Evolutionary conservation across 2,329 filamentous ascomycete genomes (phyloP), one percentile per base, ranked within the genome.

Genomic region (Catunica adiposa): DNA sequence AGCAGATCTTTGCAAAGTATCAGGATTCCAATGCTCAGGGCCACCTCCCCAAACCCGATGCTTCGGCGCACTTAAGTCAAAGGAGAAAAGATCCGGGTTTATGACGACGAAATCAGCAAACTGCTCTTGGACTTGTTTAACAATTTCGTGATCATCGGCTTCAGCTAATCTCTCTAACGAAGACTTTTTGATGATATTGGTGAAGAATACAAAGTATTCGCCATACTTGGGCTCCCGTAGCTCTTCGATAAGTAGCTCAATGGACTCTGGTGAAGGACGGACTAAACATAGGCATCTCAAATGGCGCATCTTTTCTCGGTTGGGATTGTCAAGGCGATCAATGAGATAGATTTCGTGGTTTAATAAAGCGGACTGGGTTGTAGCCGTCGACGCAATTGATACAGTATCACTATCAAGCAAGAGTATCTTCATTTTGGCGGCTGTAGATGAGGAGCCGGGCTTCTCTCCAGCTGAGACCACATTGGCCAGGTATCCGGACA

Each of bases 261-360:
- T 89, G 3, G 90, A 94, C 62, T 94, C 88, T 11, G 90, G 78
- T 0, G 90, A 95, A 6, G 92, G 92, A 42, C 94, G 83, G 51
- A 98, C 79, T 62, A 98, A 90, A 66, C 89, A 96, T 26, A 97
- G 72, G 67, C 92, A 98, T 54, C 89, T 82, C 54, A 98, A 76
- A 72, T 98, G 92, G 60, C 92, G 84, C 92, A 98, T 97, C 75
- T 94, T 96, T 71, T 98, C 94, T 51, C 92, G 80, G 60, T 82
- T 82, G 58, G 79, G 73, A 63, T 96, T 97, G 66, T 97, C 92
- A 57, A 98, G 73, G 58, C 92, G 88, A 69, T 98, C 92, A 64
- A 94, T 96, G 59, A 98, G 86, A 70, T 96, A 98, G 62, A 98
- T 86, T 71, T 97, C 90, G 71, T 98, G 89, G 65, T 87, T 95